Evolutionary conservation across 106 monocot species (phyloP).

Genomic region (Dendrobium nobile): DNA sequence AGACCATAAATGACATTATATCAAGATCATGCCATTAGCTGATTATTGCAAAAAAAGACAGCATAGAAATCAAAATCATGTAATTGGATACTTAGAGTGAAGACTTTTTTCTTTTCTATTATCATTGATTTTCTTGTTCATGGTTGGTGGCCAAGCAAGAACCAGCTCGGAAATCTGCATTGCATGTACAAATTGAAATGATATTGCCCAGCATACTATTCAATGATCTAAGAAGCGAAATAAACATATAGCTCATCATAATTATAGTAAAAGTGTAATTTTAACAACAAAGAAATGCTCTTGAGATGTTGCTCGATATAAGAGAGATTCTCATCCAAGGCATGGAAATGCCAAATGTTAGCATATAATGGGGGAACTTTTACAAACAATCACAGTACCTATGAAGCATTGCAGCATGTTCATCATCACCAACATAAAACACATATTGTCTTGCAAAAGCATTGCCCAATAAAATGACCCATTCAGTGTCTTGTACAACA

Average conservation of each 20-base stretch:
- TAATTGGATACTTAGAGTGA: too few species aligned
- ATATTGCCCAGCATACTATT: neutral
- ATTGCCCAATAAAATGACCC: constrained; percentile 80
- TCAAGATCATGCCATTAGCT: too few species aligned
- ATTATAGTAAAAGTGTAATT: neutral
- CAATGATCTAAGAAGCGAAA: neutral
- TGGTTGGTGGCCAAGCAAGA: neutral
- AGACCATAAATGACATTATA: too few species aligned
- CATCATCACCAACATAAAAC: constrained; percentile 64
- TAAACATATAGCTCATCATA: neutral
- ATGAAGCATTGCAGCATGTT: constrained; percentile 84
- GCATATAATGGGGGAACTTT: neutral
- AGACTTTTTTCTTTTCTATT: too few species aligned
- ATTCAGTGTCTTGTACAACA: constrained; percentile 75
- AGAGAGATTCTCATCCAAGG: neutral
- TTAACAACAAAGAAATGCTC: neutral
- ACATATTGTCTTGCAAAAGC: constrained; percentile 79
- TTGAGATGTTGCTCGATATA: neutral
- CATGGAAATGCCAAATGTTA: neutral
- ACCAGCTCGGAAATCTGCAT: neutral
- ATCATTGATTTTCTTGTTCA: too few species aligned
- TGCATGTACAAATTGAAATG: neutral
- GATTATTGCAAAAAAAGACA: too few species aligned
- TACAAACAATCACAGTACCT: constrained; percentile 36
- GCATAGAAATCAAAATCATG: too few species aligned